These are phyloP conservation scores for Oxyria digyna DNA, from an alignment of 148 eudicot genomes.

Conservation along the genomic window DNA sequence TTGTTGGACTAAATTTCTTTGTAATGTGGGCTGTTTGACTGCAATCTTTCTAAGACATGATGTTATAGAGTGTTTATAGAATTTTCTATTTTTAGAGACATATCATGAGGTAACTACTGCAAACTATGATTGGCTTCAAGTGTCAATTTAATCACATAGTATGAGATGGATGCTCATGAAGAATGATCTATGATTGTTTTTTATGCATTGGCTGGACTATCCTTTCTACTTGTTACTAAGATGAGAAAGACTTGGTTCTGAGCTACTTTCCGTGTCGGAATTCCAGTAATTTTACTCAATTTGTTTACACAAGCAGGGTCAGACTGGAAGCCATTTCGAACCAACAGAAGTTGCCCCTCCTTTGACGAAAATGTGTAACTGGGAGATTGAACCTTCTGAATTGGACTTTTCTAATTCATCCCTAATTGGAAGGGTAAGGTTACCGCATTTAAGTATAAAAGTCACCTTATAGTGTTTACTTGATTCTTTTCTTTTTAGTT, in stretches of 20 bases:
- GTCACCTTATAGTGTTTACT: not conserved
- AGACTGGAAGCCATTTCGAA: constrained; percentile 94
- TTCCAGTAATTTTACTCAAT: not conserved
- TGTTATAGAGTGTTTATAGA: not conserved
- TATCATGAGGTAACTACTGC: not conserved
- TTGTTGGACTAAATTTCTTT: not conserved
- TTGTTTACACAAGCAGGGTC: constrained; percentile 46
- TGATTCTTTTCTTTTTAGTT: not conserved
- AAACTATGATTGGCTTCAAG: not conserved
- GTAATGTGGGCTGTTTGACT: not conserved
- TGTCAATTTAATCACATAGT: not conserved
- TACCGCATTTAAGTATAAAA: not conserved
- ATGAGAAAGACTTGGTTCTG: not conserved
- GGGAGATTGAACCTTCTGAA: constrained; percentile 95
- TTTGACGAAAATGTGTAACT: constrained; percentile 78
- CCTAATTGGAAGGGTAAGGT: constrained; percentile 72
- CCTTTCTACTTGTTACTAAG: not conserved
- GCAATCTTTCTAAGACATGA: not conserved
- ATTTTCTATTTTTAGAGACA: not conserved
- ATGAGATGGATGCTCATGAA: not conserved
- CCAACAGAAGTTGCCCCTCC: constrained; percentile 83
- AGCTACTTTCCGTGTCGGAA: not conserved
- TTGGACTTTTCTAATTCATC: constrained; percentile 66
- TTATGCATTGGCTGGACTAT: not conserved
- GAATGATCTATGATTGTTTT: not conserved